phyloP scores from a whole-genome alignment of 164 flowering plant species.

The Houttuynia cordata region DNA sequence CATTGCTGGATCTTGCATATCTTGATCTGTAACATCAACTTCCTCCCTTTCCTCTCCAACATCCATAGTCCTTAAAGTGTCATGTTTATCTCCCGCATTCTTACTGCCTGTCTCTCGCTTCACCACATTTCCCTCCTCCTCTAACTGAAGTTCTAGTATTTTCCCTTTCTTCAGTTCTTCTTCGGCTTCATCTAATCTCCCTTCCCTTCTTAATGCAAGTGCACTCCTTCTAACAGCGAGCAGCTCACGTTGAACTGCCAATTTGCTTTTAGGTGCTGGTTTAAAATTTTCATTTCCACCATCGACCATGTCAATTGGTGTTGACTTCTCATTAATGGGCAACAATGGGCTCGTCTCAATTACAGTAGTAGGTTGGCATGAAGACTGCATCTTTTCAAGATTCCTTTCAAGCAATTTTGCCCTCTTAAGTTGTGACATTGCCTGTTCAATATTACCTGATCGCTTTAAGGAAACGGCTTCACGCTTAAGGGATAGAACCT shows the following conservation, averaged over 20 bases:
- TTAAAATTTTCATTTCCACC: constrained; percentile 9
- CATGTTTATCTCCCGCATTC: constrained; percentile 4
- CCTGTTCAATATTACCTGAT: constrained; percentile 61
- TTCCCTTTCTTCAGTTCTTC: constrained; percentile 66
- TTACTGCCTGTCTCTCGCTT: constrained; percentile 11
- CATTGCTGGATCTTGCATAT: constrained; percentile 67
- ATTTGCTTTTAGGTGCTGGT: constrained; percentile 40
- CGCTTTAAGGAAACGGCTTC: constrained; percentile 60
- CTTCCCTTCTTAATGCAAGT: constrained; percentile 74
- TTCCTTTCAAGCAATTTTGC: constrained; percentile 66
- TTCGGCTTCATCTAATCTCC: constrained; percentile 69
- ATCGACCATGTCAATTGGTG: constrained; percentile 4
- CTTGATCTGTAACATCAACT: constrained; percentile 64
- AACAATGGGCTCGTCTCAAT: constrained; percentile 5
- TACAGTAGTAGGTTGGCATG: not conserved
- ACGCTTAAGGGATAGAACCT: constrained; percentile 54
- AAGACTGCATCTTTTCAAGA: constrained; percentile 23
- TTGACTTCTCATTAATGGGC: constrained; percentile 7
- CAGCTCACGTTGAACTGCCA: constrained; percentile 66
- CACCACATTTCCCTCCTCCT: constrained; percentile 43
- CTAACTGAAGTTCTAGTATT: constrained; percentile 63
- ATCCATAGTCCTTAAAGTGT: constrained; percentile 11
- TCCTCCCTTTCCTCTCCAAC: constrained; percentile 26
- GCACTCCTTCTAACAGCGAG: constrained; percentile 66
- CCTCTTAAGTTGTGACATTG: constrained; percentile 56